Percentiles rank a stretch among this genome's conserved stretches.
Conservation (phyloP, 1,139 yeast genomes). For the Suhomyces maxii region DNA sequence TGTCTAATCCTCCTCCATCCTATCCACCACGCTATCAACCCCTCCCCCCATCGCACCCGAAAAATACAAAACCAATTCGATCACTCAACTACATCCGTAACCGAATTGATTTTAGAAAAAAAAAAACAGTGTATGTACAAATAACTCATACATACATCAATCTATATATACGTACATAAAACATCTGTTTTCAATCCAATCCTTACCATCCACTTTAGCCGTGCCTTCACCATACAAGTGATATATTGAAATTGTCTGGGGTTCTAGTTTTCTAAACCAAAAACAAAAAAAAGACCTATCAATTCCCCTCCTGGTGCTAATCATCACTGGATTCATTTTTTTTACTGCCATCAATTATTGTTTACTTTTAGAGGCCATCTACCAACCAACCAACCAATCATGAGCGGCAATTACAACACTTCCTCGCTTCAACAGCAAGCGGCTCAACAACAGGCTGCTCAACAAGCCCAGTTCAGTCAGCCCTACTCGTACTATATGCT, state of each 20-base stretch:
- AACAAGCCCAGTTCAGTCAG: conserved; percentile 17
- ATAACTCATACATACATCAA: too few relatives aligned
- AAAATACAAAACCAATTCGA: background rate
- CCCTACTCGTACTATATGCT: conserved; percentile 26
- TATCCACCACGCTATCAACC: background rate
- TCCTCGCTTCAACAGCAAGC: conserved; percentile 9
- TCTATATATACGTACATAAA: too few relatives aligned
- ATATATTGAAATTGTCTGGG: too few relatives aligned
- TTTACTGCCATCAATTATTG: too few relatives aligned
- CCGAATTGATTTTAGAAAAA: background rate
- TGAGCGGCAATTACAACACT: conserved; percentile 17
- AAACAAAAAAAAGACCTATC: too few relatives aligned
- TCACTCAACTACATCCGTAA: background rate
- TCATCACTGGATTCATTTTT: too few relatives aligned
- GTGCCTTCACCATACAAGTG: too few relatives aligned
- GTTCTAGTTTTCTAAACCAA: too few relatives aligned
- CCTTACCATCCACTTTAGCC: too few relatives aligned
- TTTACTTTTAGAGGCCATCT: too few relatives aligned
- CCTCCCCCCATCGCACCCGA: background rate
- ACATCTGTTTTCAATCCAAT: too few relatives aligned
- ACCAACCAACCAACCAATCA: background rate
- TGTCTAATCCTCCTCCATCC: background rate
- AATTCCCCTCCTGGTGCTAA: too few relatives aligned
- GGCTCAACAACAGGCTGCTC: conserved; percentile 12
- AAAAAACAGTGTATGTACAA: background rate